A percentile compares a stretch with the other conserved stretches of the same genome.
phyloP scores from a whole-genome alignment of 441 rosid species.

The Sinapis alba region DNA sequence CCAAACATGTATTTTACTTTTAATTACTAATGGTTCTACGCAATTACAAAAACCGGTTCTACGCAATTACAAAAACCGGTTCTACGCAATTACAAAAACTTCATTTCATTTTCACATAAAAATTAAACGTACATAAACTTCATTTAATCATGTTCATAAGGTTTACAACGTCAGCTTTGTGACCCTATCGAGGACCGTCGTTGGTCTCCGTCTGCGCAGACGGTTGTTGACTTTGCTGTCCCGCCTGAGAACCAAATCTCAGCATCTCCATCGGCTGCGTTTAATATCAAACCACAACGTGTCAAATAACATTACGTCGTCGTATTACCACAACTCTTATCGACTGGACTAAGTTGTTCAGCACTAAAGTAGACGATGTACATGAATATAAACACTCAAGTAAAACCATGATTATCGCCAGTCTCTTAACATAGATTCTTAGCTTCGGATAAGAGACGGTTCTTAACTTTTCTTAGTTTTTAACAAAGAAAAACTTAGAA shows the following conservation, averaged over 20 bases:
- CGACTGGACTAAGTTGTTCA: neutral
- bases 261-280: conserved; percentile 59
- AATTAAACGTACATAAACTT: neutral
- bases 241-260: conserved; percentile 44
- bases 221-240: conserved; percentile 44
- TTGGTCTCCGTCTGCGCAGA: conserved; percentile 38
- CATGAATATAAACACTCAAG: neutral
- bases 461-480: too few relatives aligned
- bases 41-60: too few relatives aligned
- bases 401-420: too few relatives aligned
- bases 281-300: neutral
- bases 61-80: too few relatives aligned
- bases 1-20: neutral
- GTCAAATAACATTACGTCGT: neutral
- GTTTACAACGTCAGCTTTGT: conserved; percentile 31
- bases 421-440: too few relatives aligned
- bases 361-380: neutral
- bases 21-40: neutral
- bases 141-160: conserved; percentile 28
- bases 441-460: too few relatives aligned
- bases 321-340: neutral
- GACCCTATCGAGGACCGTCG: conserved; percentile 38
- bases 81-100: conserved; percentile 14
- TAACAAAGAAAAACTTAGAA: too few relatives aligned
- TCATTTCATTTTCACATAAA: conserved; percentile 13